Evolutionary conservation across 2,329 filamentous ascomycete species (phyloP).

Genomic region (Allantophomopsis cytisporea): DNA sequence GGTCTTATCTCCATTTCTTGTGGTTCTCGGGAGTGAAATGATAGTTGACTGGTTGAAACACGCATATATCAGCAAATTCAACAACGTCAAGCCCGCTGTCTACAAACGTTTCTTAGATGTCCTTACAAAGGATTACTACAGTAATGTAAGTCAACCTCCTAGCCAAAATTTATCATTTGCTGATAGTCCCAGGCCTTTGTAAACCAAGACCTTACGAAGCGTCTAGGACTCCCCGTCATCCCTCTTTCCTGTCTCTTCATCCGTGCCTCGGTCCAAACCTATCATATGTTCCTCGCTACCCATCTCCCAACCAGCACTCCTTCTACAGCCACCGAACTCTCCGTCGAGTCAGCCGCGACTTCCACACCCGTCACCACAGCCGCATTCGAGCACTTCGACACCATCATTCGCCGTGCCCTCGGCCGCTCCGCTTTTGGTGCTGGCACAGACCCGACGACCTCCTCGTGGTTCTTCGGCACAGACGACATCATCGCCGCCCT

Average conservation of each 20-base stretch:
- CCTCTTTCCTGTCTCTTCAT: constrained; percentile 93
- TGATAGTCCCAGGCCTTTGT: constrained; percentile 57
- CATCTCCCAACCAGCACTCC: constrained; percentile 65
- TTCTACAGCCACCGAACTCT: constrained; percentile 50
- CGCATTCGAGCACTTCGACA: constrained; percentile 67
- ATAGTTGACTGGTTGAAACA: constrained; percentile 95
- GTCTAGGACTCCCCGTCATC: constrained; percentile 81
- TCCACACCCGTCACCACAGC: constrained; percentile 65
- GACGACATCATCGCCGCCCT: constrained; percentile 63
- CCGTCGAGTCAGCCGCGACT: constrained; percentile 43
- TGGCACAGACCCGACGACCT: constrained; percentile 17
- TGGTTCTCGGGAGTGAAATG: constrained; percentile 94
- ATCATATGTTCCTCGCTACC: constrained; percentile 92
- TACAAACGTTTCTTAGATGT: constrained; percentile 88
- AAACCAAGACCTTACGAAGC: constrained; percentile 77
- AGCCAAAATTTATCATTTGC: neutral
- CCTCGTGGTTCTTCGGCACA: constrained; percentile 19
- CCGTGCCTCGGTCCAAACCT: constrained; percentile 85
- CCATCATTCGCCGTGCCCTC: constrained; percentile 62
- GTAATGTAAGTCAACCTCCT: constrained; percentile 45
- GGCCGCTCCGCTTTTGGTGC: constrained; percentile 57
- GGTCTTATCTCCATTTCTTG: constrained; percentile 80
- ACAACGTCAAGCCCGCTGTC: constrained; percentile 84
- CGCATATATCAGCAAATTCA: constrained; percentile 96
- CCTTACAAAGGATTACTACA: constrained; percentile 94